Evolutionary conservation across 78 protist species (phyloP).

Genomic region (Protostelium mycophagum): DNA sequence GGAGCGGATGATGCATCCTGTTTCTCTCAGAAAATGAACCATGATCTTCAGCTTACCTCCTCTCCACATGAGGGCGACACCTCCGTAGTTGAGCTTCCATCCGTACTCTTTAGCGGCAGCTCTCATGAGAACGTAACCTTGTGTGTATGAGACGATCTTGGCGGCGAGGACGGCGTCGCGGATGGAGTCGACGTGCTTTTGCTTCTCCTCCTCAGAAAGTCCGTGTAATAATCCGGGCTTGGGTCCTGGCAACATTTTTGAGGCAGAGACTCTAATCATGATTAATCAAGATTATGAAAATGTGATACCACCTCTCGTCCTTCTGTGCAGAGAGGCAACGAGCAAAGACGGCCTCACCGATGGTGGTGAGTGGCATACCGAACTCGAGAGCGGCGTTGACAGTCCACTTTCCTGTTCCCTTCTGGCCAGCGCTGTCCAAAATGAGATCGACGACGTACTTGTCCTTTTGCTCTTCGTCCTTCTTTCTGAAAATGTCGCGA

Average conservation of each 20-base stretch:
- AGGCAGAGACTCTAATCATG: slow-evolving; percentile 59
- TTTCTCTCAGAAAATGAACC: not conserved
- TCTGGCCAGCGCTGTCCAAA: slow-evolving; percentile 86
- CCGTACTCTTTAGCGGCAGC: slow-evolving; percentile 52
- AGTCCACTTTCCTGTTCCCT: slow-evolving; percentile 96
- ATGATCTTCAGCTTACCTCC: slow-evolving; percentile 65
- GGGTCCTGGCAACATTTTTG: slow-evolving; percentile 72
- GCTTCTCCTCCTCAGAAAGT: slow-evolving; percentile 54
- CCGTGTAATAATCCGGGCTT: not conserved
- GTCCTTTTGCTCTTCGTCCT: slow-evolving; percentile 50
- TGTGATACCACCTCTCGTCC: slow-evolving; percentile 28
- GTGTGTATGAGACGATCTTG: slow-evolving; percentile 91
- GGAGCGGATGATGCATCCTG: slow-evolving; percentile 92
- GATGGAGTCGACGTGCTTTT: slow-evolving; percentile 53
- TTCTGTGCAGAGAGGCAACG: slow-evolving; percentile 72
- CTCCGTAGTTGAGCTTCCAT: slow-evolving; percentile 85
- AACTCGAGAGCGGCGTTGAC: slow-evolving; percentile 67
- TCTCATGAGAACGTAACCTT: slow-evolving; percentile 76
- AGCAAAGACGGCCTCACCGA: slow-evolving; percentile 76
- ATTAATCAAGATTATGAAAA: not conserved
- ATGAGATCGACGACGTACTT: slow-evolving; percentile 78
- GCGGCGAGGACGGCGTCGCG: slow-evolving; percentile 83
- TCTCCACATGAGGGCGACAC: slow-evolving; percentile 88
- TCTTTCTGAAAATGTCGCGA: slow-evolving; percentile 65
- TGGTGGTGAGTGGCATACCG: slow-evolving; percentile 73